Evolutionary conservation across 495 filamentous ascomycete species (phyloP).

Genomic region (Xylaria longipes): DNA sequence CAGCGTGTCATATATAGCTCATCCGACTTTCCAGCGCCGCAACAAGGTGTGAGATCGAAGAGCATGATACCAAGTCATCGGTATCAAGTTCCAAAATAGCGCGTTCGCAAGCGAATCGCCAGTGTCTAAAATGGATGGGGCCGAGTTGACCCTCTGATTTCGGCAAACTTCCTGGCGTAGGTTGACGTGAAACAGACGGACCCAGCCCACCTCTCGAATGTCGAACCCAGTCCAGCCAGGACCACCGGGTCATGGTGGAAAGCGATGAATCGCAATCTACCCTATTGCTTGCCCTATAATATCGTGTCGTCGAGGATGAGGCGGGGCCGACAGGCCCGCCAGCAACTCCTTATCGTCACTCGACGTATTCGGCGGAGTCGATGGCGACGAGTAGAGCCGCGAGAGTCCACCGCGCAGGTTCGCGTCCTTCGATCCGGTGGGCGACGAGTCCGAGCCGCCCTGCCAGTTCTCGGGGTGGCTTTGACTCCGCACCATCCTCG

Average conservation of each 20-base stretch:
- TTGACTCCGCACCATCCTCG: constrained; percentile 49
- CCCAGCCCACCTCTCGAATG: constrained; percentile 11
- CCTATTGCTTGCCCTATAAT: constrained; percentile 54
- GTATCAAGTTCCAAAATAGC: background rate
- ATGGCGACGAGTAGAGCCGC: constrained; percentile 50
- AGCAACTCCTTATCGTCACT: constrained; percentile 43
- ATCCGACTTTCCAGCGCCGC: background rate
- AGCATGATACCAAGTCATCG: background rate
- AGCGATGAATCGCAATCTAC: constrained; percentile 25
- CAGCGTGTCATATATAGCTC: background rate
- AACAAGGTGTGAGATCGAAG: background rate
- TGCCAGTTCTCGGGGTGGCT: constrained; percentile 47
- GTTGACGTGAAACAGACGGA: background rate
- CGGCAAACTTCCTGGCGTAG: background rate
- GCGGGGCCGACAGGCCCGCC: constrained; percentile 48
- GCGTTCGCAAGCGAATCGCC: background rate
- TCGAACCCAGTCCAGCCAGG: constrained; percentile 11
- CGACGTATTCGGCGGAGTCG: constrained; percentile 48
- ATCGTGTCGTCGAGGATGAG: constrained; percentile 43
- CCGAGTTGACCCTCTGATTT: background rate
- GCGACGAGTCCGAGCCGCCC: constrained; percentile 27
- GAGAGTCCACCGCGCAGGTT: constrained; percentile 32
- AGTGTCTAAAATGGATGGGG: background rate
- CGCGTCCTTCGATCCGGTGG: constrained; percentile 29
- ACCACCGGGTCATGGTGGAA: background rate